phyloP scores from a whole-genome alignment of 768 basidiomycete species.

The Serpula lacrymans region DNA sequence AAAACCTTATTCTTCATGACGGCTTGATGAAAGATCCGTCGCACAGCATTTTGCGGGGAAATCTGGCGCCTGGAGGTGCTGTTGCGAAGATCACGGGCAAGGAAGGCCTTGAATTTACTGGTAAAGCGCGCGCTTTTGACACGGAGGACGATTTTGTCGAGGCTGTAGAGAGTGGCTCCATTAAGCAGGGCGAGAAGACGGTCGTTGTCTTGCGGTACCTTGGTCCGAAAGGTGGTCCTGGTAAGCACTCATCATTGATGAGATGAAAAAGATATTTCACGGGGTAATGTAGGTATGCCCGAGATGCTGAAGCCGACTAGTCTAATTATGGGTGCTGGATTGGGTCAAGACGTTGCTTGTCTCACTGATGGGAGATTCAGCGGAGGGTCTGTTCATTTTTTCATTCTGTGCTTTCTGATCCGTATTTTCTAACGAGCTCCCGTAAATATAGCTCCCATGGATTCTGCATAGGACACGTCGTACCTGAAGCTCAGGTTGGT shows the following conservation, averaged over 20 bases:
- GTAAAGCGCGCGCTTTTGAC: conserved; percentile 92
- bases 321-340: conserved; percentile 97
- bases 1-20: conserved; percentile 1
- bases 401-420: conserved; percentile 14
- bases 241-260: conserved; percentile 38
- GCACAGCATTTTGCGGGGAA: conserved; percentile 81
- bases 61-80: conserved; percentile 92
- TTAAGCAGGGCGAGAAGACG: conserved; percentile 95
- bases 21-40: neutral
- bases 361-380: conserved; percentile 97
- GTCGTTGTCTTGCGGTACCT: conserved; percentile 94
- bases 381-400: conserved; percentile 70
- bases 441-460: conserved; percentile 73
- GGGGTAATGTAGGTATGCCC: conserved; percentile 74
- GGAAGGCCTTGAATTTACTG: conserved; percentile 85
- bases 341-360: conserved; percentile 94
- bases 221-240: conserved; percentile 95
- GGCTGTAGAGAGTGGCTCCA: conserved; percentile 83
- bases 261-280: neutral
- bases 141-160: conserved; percentile 82
- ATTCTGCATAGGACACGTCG: conserved; percentile 95
- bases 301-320: conserved; percentile 99
- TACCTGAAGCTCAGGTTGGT: conserved; percentile 92
- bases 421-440: conserved; percentile 12
- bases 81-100: conserved; percentile 97